A percentile compares a stretch with the other conserved stretches of the same genome.
These are phyloP conservation scores for Cytauxzoon felis DNA, from an alignment of 169 alveolate species.

Conservation along the genomic window DNA sequence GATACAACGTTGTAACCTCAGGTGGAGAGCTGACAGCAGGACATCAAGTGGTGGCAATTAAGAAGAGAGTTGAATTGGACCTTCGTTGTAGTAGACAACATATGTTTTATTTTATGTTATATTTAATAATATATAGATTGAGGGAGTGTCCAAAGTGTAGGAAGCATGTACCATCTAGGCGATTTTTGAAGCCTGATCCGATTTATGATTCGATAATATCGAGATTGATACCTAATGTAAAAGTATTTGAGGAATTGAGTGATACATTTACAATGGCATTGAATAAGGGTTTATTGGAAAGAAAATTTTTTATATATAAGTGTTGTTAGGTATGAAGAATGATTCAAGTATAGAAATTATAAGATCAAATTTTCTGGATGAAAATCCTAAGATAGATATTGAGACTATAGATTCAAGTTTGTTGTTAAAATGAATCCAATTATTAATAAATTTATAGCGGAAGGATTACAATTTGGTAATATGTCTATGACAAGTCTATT, in stretches of 20 bases:
- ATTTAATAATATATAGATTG: slow-evolving; percentile 6
- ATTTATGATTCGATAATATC: slow-evolving; percentile 62
- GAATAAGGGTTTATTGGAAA: slow-evolving; percentile 13
- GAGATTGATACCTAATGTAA: slow-evolving; percentile 65
- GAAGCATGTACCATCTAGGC: slow-evolving; percentile 71
- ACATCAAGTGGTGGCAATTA: no score
- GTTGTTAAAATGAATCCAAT: neutral
- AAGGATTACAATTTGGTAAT: neutral
- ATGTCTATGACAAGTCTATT: slow-evolving; percentile 13
- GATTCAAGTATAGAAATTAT: slow-evolving; percentile 26
- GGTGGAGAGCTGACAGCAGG: no score
- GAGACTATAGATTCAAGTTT: slow-evolving; percentile 1
- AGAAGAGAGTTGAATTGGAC: no score
- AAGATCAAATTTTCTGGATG: neutral
- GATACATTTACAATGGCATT: slow-evolving; percentile 29
- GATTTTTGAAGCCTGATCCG: slow-evolving; percentile 64
- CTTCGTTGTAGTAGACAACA: no score
- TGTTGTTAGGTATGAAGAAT: slow-evolving; percentile 8
- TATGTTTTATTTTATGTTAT: neutral
- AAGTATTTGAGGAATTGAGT: slow-evolving; percentile 39
- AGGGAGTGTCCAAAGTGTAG: slow-evolving; percentile 81
- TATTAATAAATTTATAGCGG: neutral
- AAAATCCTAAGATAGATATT: neutral
- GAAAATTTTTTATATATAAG: neutral
- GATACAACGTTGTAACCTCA: no score